Evolutionary conservation across 176 grass and related monocot genomes (phyloP).

Genomic region (Guadua angustifolia): DNA sequence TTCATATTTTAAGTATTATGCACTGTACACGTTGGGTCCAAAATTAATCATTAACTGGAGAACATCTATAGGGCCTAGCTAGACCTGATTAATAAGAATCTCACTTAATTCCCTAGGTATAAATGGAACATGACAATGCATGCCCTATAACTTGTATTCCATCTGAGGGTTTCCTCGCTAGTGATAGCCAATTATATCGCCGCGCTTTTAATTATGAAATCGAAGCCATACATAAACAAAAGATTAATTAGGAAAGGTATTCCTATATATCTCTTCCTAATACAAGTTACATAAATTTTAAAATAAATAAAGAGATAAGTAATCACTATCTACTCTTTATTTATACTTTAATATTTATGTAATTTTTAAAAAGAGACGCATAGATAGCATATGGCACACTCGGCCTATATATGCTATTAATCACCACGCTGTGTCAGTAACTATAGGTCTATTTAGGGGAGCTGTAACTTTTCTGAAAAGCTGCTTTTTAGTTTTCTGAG

Average conservation of each 20-base stretch:
- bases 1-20: neutral
- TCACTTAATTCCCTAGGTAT: slow-evolving; percentile 44
- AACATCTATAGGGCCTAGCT: slow-evolving; percentile 28
- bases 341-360: too few relatives aligned
- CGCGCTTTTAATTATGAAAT: slow-evolving; percentile 55
- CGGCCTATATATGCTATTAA: too few relatives aligned
- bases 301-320: too few relatives aligned
- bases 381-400: too few relatives aligned
- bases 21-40: slow-evolving; percentile 10
- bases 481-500: too few relatives aligned
- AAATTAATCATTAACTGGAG: slow-evolving; percentile 55
- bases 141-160: slow-evolving; percentile 37
- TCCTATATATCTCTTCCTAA: too few relatives aligned
- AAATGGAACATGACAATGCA: slow-evolving; percentile 47
- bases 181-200: slow-evolving; percentile 62
- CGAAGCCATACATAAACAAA: slow-evolving; percentile 44
- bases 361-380: too few relatives aligned
- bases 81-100: slow-evolving; percentile 33
- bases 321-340: too few relatives aligned
- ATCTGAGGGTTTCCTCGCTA: slow-evolving; percentile 38
- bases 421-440: too few relatives aligned
- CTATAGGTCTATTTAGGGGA: too few relatives aligned
- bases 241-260: slow-evolving; percentile 17
- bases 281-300: too few relatives aligned
- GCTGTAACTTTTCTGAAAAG: too few relatives aligned